phyloP scores from a whole-genome alignment of 495 filamentous ascomycete species.

The Amniculicola lignicola region DNA sequence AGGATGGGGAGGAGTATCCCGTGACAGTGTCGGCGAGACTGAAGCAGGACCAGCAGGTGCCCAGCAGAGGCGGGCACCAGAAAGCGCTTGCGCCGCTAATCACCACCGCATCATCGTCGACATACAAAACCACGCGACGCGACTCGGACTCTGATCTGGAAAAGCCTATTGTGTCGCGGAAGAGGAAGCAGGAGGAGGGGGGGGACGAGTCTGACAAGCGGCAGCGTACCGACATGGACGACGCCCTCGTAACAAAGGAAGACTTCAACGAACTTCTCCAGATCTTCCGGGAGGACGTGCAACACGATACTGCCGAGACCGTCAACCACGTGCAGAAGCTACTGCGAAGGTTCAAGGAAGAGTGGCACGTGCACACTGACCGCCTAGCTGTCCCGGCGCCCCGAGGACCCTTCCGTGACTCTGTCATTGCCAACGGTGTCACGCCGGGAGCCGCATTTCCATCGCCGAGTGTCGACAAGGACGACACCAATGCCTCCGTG shows the following conservation, averaged over 20 bases:
- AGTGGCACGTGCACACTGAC: conserved; percentile 38
- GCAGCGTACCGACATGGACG: conserved; percentile 11
- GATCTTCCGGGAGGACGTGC: conserved; percentile 28
- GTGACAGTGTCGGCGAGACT: conserved; percentile 9
- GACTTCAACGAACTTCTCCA: conserved; percentile 20
- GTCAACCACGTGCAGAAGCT: conserved; percentile 35
- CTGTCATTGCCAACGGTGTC: neutral
- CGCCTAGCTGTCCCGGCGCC: too few species aligned
- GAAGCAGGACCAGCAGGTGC: conserved; percentile 1
- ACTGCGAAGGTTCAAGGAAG: conserved; percentile 31
- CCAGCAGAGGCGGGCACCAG: neutral
- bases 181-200: conserved; percentile 12
- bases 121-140: conserved; percentile 10
- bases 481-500: neutral
- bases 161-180: conserved; percentile 22
- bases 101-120: neutral
- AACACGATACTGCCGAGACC: conserved; percentile 32
- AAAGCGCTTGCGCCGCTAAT: neutral
- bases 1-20: conserved; percentile 27
- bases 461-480: conserved; percentile 4
- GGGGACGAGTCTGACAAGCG: conserved; percentile 10
- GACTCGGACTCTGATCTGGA: conserved; percentile 23
- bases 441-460: conserved; percentile 13
- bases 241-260: conserved; percentile 21
- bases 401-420: conserved; percentile 6